Evolutionary conservation across 352 stramenopile species (phyloP).

Genomic region (Thalassiosira delicatula): DNA sequence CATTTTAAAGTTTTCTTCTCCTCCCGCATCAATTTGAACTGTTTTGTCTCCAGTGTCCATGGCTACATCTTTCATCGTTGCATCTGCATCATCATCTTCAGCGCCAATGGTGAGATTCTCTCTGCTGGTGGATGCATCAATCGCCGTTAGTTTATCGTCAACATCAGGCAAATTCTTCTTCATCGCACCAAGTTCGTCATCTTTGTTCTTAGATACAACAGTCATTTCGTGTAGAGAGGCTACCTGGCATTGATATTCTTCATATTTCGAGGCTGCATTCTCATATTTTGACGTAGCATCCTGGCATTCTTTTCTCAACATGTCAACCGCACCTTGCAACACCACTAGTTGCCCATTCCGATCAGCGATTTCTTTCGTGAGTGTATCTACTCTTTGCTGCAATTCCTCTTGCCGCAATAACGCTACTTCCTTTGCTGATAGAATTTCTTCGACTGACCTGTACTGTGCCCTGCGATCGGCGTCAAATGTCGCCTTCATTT

Average conservation of each 20-base stretch:
- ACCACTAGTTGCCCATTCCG: slow-evolving; percentile 26
- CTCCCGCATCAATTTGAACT: no score
- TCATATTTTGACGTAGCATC: no score
- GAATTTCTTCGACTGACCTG: slow-evolving; percentile 36
- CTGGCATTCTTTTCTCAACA: slow-evolving; percentile 30
- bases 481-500: slow-evolving; percentile 52
- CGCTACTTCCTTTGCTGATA: slow-evolving; percentile 41
- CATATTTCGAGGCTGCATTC: slow-evolving; percentile 24
- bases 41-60: no score
- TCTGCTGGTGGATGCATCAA: no score
- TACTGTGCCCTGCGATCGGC: slow-evolving; percentile 42
- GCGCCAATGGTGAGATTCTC: no score
- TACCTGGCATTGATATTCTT: slow-evolving; percentile 33
- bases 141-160: no score
- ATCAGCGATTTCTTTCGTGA: slow-evolving; percentile 23
- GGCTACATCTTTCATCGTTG: no score
- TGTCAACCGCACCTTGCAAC: slow-evolving; percentile 13
- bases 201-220: slow-evolving; percentile 38
- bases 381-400: slow-evolving; percentile 24
- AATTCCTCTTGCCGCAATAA: slow-evolving; percentile 27
- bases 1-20: no score
- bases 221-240: slow-evolving; percentile 33
- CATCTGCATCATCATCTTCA: no score
- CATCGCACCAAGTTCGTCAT: no score
- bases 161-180: no score